Base-by-base conservation (phyloP, 257 asterid species). In the Ophiorrhiza pumila region DNA sequence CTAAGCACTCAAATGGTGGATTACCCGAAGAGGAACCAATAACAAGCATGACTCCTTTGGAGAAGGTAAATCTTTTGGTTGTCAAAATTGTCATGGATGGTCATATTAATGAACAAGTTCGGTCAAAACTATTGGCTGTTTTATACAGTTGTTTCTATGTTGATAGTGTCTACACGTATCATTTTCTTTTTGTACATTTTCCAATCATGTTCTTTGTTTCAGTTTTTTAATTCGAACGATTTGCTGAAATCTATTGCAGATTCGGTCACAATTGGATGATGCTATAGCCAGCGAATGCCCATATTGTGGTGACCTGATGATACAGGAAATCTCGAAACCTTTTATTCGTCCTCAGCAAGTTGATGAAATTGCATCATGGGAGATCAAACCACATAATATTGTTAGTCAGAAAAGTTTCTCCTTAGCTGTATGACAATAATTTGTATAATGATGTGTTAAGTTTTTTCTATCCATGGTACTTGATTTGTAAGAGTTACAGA, bases 211-310 rank as follows among this genome's bases (percentile, higher is more conserved):
- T 13, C 20, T 41, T 68, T 53, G 12, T 23, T 34, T 49, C 8
- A 23, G 45, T 52, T 61, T 17, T 20, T 32, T 37, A 17, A 37
- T 7, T 59, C 23, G 32, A 22, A 57, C 60, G 53, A 60, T 49
- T 56, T 45, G 77, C 53, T 56, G 47, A 52, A 71, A 42, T 74
- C 15, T 62, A 22, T 53, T 74, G 82, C 98, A 94, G 99, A 89
- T 94, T 37, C 97, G 95, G 18, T 88, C 98, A 69, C 97, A 85
- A 69, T 59, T 91, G 83, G 98, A 91, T 23, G 98, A 91, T 61
- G 93, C 96, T 74, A 86, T 94, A 70, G 98, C 97, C 42, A 94
- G 91, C 31, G 99, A 91, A 73, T 94, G 98, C 81, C 99, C 99
- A 2, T 94, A 80, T 71, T 91, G 99, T 79, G 97, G 99, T 13